Conservation (phyloP, 2,329 filamentous ascomycete species). For the Beauveria asiatica region DNA sequence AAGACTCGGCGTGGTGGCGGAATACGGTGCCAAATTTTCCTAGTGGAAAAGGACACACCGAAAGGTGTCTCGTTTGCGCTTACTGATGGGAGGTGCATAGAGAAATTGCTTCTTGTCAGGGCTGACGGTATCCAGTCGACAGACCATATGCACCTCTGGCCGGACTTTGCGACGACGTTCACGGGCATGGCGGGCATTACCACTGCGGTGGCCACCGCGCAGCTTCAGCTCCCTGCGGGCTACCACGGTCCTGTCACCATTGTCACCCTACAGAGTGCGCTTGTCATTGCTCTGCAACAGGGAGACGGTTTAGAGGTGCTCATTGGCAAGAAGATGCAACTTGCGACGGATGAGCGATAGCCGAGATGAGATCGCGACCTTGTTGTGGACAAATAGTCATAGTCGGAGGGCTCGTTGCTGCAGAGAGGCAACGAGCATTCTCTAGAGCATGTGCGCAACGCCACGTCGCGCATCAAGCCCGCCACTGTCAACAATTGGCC, state of each 20-base stretch:
- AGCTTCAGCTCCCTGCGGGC: conserved; percentile 25
- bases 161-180: conserved; percentile 39
- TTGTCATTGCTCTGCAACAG: conserved; percentile 41
- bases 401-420: conserved; percentile 22
- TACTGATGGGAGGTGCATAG: conserved; percentile 31
- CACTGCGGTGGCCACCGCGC: conserved; percentile 24
- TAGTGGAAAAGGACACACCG: conserved; percentile 32
- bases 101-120: conserved; percentile 40
- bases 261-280: conserved; percentile 35
- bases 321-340: conserved; percentile 35
- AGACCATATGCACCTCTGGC: conserved; percentile 42
- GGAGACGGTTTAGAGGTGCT: conserved; percentile 39
- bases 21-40: conserved; percentile 40
- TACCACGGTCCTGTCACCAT: conserved; percentile 36
- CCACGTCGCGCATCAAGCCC: conserved; percentile 22
- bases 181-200: conserved; percentile 36
- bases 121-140: conserved; percentile 53
- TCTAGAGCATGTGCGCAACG: conserved; percentile 28
- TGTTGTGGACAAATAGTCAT: conserved; percentile 29
- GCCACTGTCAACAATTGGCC: conserved; percentile 38
- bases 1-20: conserved; percentile 32
- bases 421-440: conserved; percentile 24
- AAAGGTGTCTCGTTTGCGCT: conserved; percentile 38
- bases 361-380: conserved; percentile 34
- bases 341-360: conserved; percentile 25